Evolutionary conservation across 208 protist genomes (phyloP), one percentile per base, ranked within the genome.

Genomic region (Polymyxa betae): DNA sequence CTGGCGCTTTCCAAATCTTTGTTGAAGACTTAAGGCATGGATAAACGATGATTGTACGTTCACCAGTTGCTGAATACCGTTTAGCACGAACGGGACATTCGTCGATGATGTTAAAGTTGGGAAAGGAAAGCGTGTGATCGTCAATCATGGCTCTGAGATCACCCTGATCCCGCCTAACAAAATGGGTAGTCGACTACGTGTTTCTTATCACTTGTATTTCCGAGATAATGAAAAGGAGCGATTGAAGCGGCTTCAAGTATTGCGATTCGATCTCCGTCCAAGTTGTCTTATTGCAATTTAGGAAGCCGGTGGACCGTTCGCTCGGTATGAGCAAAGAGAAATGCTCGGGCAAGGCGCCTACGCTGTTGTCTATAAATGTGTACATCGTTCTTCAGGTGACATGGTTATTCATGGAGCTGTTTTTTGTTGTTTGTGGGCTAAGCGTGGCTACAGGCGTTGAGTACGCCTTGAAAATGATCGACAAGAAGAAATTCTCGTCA

Each of bases 81-180:
- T 20, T 43, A 82, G 72, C 72, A 82, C 72, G 16, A 82, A 82
- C 72, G 72, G 72, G 10, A 82, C 72, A 35, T 82, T 82, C n/a
- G 72, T 82, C 12, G 72, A 82, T 43, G 72, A 82, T 43, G 35
- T 82, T 43, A 82, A 82, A 43, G 40, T 82, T n/a, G 72, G 72
- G 12, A 82, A 82, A 82, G 72, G 72, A 5, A 82, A 82, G 40
- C 72, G 72, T 40, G 16, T 82, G 5, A 5, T 82, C 35, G 72
- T 82, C 72, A 82, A 35, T 82, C 72, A 82, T 82, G 72, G 72
- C 5, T 82, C 72, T 35, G 72, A 82, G 40, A 43, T 82, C 35
- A 82, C 72, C 35, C n/a, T 82, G n/a, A 82, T 82, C 16, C 72
- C 72, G n/a, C 72, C 72, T 20, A 82, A 82, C n/a, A 82, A 82